Percentiles rank a stretch among this genome's conserved stretches.
These are phyloP conservation scores for Lentinus brumalis DNA, from an alignment of 768 basidiomycete species.

Conservation along the genomic window DNA sequence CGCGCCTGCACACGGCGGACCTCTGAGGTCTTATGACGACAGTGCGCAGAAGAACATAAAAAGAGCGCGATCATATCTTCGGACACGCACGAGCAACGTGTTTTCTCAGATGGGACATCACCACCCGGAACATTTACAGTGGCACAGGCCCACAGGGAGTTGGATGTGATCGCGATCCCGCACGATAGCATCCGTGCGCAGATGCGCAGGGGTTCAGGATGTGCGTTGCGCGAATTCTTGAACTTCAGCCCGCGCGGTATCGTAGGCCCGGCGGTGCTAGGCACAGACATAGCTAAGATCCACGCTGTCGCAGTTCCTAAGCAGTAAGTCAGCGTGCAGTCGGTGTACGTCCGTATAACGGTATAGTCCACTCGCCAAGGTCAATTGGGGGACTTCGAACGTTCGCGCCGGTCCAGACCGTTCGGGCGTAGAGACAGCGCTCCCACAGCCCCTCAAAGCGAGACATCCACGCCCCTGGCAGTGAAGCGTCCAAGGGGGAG, in stretches of 20 bases:
- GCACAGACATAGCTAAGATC: not conserved
- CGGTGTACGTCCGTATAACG: slow-evolving; percentile 17
- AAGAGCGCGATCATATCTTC: slow-evolving; percentile 22
- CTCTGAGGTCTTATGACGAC: slow-evolving; percentile 30
- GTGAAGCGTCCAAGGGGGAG: slow-evolving; percentile 2
- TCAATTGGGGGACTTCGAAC: slow-evolving; percentile 4
- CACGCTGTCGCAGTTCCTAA: slow-evolving; percentile 9
- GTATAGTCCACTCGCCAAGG: slow-evolving; percentile 8
- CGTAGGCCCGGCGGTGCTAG: not conserved
- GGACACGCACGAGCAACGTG: slow-evolving; percentile 19
- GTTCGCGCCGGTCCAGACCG: slow-evolving; percentile 18
- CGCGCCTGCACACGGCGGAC: slow-evolving; percentile 1
- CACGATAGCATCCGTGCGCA: slow-evolving; percentile 7
- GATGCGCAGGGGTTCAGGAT: slow-evolving; percentile 9
- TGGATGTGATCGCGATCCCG: slow-evolving; percentile 16
- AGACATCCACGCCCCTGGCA: slow-evolving; percentile 12
- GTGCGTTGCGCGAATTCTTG: not conserved
- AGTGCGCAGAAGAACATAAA: slow-evolving; percentile 16
- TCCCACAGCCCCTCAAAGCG: not conserved
- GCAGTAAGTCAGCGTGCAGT: slow-evolving; percentile 8
- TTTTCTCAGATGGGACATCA: slow-evolving; percentile 25
- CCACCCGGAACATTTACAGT: slow-evolving; percentile 14
- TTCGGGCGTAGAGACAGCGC: slow-evolving; percentile 1
- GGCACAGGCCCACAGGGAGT: slow-evolving; percentile 1
- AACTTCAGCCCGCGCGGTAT: not conserved